A percentile compares a stretch with the other conserved stretches of the same genome.
phyloP scores from a whole-genome alignment of 1,284 basidiomycete species.

The Trametes polyzona region DNA sequence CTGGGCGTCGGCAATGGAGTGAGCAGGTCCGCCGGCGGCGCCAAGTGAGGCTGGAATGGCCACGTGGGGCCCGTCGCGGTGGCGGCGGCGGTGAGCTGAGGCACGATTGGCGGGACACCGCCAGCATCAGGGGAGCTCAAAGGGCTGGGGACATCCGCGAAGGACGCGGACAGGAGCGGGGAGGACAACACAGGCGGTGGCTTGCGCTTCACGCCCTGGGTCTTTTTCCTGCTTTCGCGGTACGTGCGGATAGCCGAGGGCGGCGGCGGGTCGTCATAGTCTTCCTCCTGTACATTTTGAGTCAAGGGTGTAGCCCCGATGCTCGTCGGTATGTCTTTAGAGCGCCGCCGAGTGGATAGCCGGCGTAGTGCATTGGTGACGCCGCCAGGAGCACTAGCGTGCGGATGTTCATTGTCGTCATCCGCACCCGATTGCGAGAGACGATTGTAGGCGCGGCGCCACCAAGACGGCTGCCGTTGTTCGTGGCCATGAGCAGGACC shows the following conservation, averaged over 20 bases:
- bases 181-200: slow-evolving; percentile 6
- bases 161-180: slow-evolving; percentile 19
- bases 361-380: slow-evolving; percentile 9
- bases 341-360: slow-evolving; percentile 22
- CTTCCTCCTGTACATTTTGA: slow-evolving; percentile 31
- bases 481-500: slow-evolving; percentile 23
- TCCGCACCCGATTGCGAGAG: slow-evolving; percentile 50
- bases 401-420: slow-evolving; percentile 22
- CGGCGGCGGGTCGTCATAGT: slow-evolving; percentile 48
- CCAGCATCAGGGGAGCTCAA: slow-evolving; percentile 15
- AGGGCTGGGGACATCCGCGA: slow-evolving; percentile 15
- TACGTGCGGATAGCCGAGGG: slow-evolving; percentile 42
- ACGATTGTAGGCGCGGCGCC: slow-evolving; percentile 56
- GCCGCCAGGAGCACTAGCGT: neutral
- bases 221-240: slow-evolving; percentile 28
- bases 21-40: too few relatives aligned
- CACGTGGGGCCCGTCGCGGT: neutral
- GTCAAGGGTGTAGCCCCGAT: slow-evolving; percentile 11
- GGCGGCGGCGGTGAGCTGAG: neutral
- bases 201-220: slow-evolving; percentile 10
- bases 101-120: neutral
- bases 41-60: neutral
- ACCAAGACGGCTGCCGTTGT: slow-evolving; percentile 52
- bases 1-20: slow-evolving; percentile 4
- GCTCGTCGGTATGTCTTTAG: slow-evolving; percentile 8